Evolutionary conservation across 371 early-diverging fungal genomes (phyloP).

Genomic region (Mortierella sp.): DNA sequence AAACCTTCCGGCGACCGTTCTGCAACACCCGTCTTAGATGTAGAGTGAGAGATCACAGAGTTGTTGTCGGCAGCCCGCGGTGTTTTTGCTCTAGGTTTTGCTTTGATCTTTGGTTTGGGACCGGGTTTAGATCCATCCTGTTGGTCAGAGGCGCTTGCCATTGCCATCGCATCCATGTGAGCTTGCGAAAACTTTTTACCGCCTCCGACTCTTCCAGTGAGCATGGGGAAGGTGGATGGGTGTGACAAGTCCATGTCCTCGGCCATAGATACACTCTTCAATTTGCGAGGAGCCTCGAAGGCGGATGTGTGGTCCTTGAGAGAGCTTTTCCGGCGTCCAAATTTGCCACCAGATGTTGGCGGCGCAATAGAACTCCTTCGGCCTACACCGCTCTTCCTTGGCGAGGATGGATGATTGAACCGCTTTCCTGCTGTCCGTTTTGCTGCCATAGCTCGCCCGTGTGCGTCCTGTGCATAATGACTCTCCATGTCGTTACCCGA

Average conservation of each 20-base stretch:
- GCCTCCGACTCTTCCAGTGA: constrained; percentile 16
- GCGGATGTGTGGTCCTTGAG: constrained; percentile 25
- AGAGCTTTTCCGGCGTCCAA: constrained; percentile 42
- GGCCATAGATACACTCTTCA: constrained; percentile 47
- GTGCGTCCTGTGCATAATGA: constrained; percentile 18
- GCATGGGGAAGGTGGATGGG: neutral
- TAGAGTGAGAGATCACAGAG: neutral
- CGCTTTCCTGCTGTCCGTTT: constrained; percentile 50
- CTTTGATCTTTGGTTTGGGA: constrained; percentile 14
- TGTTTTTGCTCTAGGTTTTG: constrained; percentile 23
- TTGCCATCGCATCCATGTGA: constrained; percentile 41
- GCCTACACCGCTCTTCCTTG: constrained; percentile 6
- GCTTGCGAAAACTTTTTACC: constrained; percentile 53
- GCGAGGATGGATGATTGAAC: constrained; percentile 13
- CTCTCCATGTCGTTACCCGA: constrained; percentile 12
- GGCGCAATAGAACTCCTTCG: constrained; percentile 12
- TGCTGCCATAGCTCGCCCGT: constrained; percentile 37
- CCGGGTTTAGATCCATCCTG: constrained; percentile 12
- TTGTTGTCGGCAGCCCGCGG: neutral
- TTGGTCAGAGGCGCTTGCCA: constrained; percentile 7
- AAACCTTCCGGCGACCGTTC: constrained; percentile 18
- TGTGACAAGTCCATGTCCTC: constrained; percentile 22
- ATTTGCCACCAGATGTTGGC: constrained; percentile 41
- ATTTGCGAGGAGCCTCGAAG: constrained; percentile 22
- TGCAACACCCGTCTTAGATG: neutral